Base-by-base conservation (phyloP, 2,329 filamentous ascomycete genomes). In the Diaporthe ampelina region DNA sequence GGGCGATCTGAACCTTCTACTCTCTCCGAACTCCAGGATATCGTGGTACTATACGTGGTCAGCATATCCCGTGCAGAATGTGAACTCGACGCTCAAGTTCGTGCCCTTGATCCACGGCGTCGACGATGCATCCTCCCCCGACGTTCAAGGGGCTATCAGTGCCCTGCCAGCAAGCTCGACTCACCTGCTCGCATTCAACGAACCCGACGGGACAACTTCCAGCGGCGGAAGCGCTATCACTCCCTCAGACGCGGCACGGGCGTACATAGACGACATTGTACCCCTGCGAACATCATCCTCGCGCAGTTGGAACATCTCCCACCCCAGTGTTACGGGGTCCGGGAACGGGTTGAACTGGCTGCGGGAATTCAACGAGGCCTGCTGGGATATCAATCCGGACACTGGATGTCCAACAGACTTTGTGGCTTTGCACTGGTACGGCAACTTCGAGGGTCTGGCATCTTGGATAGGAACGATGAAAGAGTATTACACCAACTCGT, bases 21-120 rank as follows among this genome's bases (percentile, higher is more conserved):
- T 82, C 1, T 85, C 84, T 0, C 78, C 80, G 21, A 78, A 82
- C 32, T 85, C 84, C 0, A 78, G 82, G 9, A 81, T 86, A 17
- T 77, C 80, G 0, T 86, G 84, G 84, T 86, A 86, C 76, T 86
- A 85, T 71, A 86, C 83, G 0, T 86, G 84, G 84, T 84, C 84
- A 0, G 80, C 81, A 0, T 79, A 79, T 74, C 78, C 81, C 1
- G 78, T 81, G 0, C 65, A 77, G 0, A 69, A 75, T 15, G 76
- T 82, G 1, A 77, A 78, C n/a, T 70, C 76, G 17, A 76, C 78
- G 1, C 61, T 84, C 24, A 76, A 79, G 0, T 86, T 86, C 57
- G 72, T 86, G 13, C 84, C 84, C 0, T 77, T 85, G 1, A 78
- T 86, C 19, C 84, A 84, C 35, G 81, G 82, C 9, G 76, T 84